A percentile compares a stretch with the other conserved stretches of the same genome.
These are phyloP conservation scores for Nemania serpens DNA, from an alignment of 2,329 filamentous ascomycete species.

Conservation along the genomic window DNA sequence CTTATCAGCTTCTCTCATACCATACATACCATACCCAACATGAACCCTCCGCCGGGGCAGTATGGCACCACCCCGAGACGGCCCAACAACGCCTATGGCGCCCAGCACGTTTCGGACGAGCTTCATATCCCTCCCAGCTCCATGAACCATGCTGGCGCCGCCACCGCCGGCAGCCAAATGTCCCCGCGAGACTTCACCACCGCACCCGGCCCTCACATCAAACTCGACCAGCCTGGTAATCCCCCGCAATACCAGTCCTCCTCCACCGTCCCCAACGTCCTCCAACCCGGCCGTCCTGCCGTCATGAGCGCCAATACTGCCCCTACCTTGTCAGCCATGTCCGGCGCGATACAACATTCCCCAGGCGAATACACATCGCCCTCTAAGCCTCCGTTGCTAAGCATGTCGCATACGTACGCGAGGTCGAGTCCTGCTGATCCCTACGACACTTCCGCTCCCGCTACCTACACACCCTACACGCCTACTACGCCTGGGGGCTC, in stretches of 20 bases:
- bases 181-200: conserved; percentile 54
- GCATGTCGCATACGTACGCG: conserved; percentile 75
- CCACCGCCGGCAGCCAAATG: conserved; percentile 40
- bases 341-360: conserved; percentile 46
- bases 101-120: conserved; percentile 52
- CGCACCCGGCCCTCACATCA: conserved; percentile 53
- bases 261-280: conserved; percentile 59
- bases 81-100: conserved; percentile 45
- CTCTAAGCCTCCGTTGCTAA: conserved; percentile 68
- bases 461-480: conserved; percentile 60
- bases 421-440: conserved; percentile 76
- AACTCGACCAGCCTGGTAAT: conserved; percentile 49
- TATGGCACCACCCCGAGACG: conserved; percentile 45
- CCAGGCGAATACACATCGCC: conserved; percentile 52
- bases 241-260: conserved; percentile 47
- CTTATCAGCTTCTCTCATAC: conserved; percentile 2
- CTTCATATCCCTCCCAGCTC: conserved; percentile 56
- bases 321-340: conserved; percentile 54
- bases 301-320: conserved; percentile 50
- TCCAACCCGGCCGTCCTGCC: conserved; percentile 58
- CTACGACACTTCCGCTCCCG: conserved; percentile 55
- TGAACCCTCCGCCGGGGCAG: conserved; percentile 46
- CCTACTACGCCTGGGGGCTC: conserved; percentile 67
- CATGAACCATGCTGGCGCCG: conserved; percentile 45
- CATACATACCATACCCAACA: conserved; percentile 28